Conservation (phyloP, 75 land plant species). For the Pinus taeda region DNA sequence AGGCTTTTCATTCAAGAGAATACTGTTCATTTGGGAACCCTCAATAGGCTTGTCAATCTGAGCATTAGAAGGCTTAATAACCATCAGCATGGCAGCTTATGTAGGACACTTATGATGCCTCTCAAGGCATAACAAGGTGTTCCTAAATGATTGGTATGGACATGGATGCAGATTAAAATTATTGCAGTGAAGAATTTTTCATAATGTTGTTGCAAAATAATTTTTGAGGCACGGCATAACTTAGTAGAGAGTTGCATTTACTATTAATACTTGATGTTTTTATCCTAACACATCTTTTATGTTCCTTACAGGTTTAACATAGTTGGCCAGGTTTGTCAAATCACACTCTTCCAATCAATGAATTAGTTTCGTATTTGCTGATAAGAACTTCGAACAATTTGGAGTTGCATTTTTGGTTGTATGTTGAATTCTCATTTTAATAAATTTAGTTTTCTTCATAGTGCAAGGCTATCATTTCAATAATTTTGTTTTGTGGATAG, state of each 20-base stretch:
- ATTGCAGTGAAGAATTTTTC: not conserved
- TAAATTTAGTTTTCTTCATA: not conserved
- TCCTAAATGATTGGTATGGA: no score
- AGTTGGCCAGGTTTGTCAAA: conserved; percentile 73
- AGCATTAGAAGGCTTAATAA: not conserved
- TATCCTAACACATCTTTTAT: not conserved
- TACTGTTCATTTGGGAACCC: no score
- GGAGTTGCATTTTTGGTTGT: conserved; percentile 1
- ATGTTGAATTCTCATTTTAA: conserved; percentile 1
- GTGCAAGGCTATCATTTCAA: no score
- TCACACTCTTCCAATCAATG: not conserved
- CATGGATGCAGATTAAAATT: not conserved
- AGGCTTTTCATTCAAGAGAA: no score
- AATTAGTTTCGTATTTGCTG: conserved; percentile 5
- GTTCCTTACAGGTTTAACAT: conserved; percentile 76
- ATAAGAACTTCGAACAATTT: not conserved
- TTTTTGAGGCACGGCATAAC: not conserved
- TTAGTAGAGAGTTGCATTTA: not conserved
- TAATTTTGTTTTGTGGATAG: no score
- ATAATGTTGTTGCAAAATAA: not conserved
- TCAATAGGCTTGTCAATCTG: not conserved
- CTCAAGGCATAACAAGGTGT: no score
- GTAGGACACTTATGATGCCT: no score
- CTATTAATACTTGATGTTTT: not conserved
- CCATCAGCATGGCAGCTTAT: not conserved